Percentiles rank a stretch among this genome's conserved stretches.
These are phyloP conservation scores for Pelargonium citronellum DNA, from an alignment of 441 rosid genomes.

Conservation along the genomic window DNA sequence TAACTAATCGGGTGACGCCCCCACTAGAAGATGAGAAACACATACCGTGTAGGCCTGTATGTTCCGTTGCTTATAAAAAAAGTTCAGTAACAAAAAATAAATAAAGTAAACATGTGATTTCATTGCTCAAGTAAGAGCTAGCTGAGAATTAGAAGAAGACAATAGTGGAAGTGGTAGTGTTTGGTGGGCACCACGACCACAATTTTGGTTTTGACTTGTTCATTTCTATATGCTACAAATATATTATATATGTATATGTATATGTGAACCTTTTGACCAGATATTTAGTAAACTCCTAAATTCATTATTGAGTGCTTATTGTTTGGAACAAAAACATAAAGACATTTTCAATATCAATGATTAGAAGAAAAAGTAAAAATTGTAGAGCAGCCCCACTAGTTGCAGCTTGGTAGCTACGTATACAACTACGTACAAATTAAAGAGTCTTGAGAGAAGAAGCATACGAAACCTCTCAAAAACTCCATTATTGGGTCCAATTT, in stretches of 20 bases:
- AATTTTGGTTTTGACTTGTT: not conserved
- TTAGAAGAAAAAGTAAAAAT: too few species aligned
- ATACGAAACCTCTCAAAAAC: not conserved
- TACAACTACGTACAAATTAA: too few species aligned
- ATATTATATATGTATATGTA: too few species aligned
- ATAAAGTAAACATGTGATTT: not conserved
- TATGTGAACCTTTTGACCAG: not conserved
- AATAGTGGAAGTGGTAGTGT: not conserved
- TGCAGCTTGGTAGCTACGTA: too few species aligned
- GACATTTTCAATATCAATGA: too few species aligned
- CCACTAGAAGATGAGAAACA: too few species aligned
- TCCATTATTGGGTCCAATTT: not conserved
- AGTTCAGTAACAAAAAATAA: too few species aligned
- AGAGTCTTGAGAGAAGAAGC: not conserved
- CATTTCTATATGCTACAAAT: not conserved
- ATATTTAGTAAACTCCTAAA: slow-evolving; percentile 1
- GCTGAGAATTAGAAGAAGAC: not conserved
- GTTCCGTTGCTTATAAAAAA: too few species aligned
- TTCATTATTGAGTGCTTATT: not conserved
- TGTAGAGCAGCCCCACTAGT: too few species aligned
- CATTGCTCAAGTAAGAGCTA: not conserved
- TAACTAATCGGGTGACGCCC: too few species aligned
- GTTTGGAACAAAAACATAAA: not conserved
- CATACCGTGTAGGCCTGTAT: too few species aligned
- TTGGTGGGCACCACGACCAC: not conserved